Base-by-base conservation (phyloP, 2,329 filamentous ascomycete genomes). In the Zopfia rhizophila region DNA sequence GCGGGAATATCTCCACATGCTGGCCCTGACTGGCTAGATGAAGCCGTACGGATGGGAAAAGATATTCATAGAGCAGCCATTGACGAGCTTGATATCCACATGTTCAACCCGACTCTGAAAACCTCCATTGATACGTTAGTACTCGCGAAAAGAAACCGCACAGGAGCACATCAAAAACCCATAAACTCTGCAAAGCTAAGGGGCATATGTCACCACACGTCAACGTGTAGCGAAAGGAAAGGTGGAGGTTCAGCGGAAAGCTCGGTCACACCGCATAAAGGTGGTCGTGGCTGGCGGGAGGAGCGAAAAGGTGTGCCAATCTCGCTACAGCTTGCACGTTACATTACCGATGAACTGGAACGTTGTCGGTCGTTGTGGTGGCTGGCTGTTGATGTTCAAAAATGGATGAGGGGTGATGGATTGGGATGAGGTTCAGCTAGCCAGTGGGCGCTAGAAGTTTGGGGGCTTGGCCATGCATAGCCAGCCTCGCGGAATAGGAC, bases 351-450 rank as follows among this genome's bases (percentile, higher is more conserved):
- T 7, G 21, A 28, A 5, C 22, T 29, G 37, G 25, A 17, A 39
- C 17, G 12, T 30, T n/a, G 21, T 5, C 11, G 23, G n/a, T 33
- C 17, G 8, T 5, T 35, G 19, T 36, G 12, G 38, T 42, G 45
- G 45, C 39, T 43, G 27, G 39, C 42, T 46, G 47, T 46, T 17
- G 19, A 8, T 32, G 35, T 3, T 18, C 38, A 39, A 37, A 18
- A n/a, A 4, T 7, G 27, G 23, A 32, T 13, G 18, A 31, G 30
- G 12, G 32, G 7, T 2, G 39, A 18, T 23, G 29, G 24, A 29
- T 33, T 29, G n/a, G 43, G 40, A 48, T 38, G 43, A 48, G 30
- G 45, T 51, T 38, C 36, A 51, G 41, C 40, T 45, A 24, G 35
- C 18, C 4, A 3, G 25, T 21, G 6, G 40, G 29, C 45, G 40